Conservation (phyloP, 1,284 basidiomycete genomes). For the Ustilago hordei region DNA sequence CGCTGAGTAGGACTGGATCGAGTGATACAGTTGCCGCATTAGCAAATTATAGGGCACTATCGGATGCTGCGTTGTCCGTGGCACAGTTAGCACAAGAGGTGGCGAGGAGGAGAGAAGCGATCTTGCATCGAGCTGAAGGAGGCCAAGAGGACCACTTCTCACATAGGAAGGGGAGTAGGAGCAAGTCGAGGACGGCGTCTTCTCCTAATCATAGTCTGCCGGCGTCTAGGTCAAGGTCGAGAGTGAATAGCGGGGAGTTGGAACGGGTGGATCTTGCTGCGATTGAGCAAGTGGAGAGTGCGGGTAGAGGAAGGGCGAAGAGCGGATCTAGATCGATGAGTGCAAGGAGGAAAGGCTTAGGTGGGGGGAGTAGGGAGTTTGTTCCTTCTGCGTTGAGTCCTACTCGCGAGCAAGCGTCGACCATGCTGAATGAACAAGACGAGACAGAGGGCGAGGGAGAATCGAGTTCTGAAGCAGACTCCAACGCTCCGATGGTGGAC, state of each 20-base stretch:
- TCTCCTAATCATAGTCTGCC: conserved; percentile 30
- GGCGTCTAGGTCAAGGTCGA: conserved; percentile 15
- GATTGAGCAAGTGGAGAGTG: not conserved
- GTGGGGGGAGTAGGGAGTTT: conserved; percentile 20
- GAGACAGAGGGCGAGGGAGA: conserved; percentile 27
- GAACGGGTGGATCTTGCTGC: not conserved
- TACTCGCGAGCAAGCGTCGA: conserved; percentile 15
- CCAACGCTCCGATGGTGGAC: conserved; percentile 15
- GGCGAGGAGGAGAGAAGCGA: conserved; percentile 30
- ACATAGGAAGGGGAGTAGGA: conserved; percentile 16
- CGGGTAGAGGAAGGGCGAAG: not conserved
- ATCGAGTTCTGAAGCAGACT: conserved; percentile 13
- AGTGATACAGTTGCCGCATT: conserved; percentile 16
- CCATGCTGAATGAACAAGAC: conserved; percentile 9
- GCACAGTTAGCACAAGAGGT: conserved; percentile 56
- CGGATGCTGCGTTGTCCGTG: conserved; percentile 52
- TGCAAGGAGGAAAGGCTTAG: conserved; percentile 9
- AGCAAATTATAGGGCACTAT: conserved; percentile 49
- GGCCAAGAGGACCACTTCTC: conserved; percentile 40
- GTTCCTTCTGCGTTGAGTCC: conserved; percentile 31
- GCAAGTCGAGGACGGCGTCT: conserved; percentile 25
- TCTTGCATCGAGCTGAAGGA: conserved; percentile 23
- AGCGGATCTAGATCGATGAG: conserved; percentile 20
- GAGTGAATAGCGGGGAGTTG: conserved; percentile 38
- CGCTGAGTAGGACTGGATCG: conserved; percentile 19